phyloP scores from a whole-genome alignment of 2,329 filamentous ascomycete species.

The Diplodia scrobiculata region DNA sequence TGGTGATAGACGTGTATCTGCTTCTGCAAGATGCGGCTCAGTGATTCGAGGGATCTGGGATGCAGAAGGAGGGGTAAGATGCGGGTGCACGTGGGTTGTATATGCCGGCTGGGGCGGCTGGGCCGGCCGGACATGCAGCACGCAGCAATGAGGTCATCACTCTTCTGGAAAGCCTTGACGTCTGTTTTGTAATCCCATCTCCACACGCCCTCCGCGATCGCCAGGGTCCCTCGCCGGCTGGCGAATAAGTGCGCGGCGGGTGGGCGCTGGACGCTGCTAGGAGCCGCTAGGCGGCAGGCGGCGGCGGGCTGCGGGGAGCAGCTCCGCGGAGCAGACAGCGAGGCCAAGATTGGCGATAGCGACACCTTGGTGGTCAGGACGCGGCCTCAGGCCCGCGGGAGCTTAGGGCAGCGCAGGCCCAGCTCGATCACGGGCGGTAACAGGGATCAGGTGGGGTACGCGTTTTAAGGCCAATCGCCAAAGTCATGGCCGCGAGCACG shows the following conservation, averaged over 20 bases:
- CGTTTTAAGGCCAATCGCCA: conserved; percentile 11
- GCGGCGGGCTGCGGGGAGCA: background rate
- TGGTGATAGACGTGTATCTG: conserved; percentile 12
- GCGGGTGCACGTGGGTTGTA: background rate
- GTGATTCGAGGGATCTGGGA: background rate
- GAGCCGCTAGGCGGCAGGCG: background rate
- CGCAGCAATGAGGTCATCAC: conserved; percentile 20
- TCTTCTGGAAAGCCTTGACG: background rate
- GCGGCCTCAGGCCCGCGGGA: background rate
- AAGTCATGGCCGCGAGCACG: conserved; percentile 1
- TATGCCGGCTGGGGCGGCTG: background rate
- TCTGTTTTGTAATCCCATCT: conserved; percentile 26
- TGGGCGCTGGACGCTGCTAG: background rate
- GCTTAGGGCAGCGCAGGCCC: background rate
- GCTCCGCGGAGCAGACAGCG: background rate
- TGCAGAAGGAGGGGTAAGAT: conserved; percentile 15
- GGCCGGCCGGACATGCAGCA: background rate
- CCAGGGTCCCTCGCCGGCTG: conserved; percentile 21
- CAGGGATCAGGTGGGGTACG: conserved; percentile 10
- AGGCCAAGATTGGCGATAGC: background rate
- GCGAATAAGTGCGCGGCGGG: background rate
- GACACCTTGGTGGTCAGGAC: background rate
- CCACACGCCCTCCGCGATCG: conserved; percentile 15
- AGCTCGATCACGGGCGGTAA: conserved; percentile 7
- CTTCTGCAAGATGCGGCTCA: conserved; percentile 13